Percentiles rank a stretch among this genome's conserved stretches.
These are phyloP conservation scores for Gamarada debralockiae DNA, from an alignment of 495 filamentous ascomycete genomes.

Conservation along the genomic window DNA sequence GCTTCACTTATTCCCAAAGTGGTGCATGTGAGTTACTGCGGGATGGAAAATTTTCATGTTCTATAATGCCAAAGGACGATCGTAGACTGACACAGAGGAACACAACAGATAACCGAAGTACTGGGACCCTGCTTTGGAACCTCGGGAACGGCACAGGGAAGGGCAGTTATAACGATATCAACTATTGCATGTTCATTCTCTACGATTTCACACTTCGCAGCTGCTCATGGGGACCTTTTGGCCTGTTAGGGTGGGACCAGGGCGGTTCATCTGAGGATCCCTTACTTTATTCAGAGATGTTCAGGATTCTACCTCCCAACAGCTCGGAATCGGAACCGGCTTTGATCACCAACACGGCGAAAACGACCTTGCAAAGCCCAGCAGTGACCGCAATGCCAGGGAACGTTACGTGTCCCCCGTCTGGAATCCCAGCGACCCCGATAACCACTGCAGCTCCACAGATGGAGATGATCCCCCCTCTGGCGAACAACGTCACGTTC, in stretches of 20 bases:
- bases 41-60: no score
- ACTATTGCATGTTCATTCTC: not conserved
- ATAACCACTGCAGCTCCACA: not conserved
- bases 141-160: no score
- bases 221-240: conserved; percentile 1
- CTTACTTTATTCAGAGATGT: not conserved
- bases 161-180: not conserved
- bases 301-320: not conserved
- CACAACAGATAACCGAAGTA: no score
- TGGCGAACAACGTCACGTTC: conserved; percentile 22
- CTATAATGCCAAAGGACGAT: no score
- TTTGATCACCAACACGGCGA: not conserved
- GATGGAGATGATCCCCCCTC: not conserved
- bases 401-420: not conserved
- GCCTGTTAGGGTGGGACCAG: not conserved
- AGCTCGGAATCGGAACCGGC: not conserved
- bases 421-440: not conserved
- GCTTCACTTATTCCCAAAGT: no score
- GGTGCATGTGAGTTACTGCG: no score
- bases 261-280: not conserved
- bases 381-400: not conserved
- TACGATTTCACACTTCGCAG: not conserved
- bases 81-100: no score
- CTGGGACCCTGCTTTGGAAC: no score
- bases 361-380: not conserved